These are phyloP conservation scores for Aspergillus taichungensis DNA, from an alignment of 495 filamentous ascomycete species.

Conservation along the genomic window DNA sequence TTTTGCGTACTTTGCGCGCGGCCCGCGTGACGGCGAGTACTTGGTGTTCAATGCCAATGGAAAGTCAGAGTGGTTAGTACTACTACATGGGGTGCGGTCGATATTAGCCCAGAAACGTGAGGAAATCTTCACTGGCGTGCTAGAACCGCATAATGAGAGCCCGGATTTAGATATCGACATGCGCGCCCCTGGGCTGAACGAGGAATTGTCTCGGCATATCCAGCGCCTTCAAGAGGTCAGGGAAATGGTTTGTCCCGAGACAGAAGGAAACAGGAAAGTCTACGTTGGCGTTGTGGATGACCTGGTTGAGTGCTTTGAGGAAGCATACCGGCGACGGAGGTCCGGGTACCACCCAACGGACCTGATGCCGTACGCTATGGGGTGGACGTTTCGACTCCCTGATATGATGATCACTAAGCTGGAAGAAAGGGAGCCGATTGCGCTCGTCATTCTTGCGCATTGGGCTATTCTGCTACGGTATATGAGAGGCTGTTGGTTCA, in stretches of 20 bases:
- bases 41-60: constrained; percentile 35
- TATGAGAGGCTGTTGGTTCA: constrained; percentile 30
- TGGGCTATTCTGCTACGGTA: constrained; percentile 32
- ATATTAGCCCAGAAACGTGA: constrained; percentile 17
- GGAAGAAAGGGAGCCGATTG: constrained; percentile 25
- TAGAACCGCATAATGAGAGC: constrained; percentile 7
- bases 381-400: constrained; percentile 29
- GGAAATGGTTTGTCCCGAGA: constrained; percentile 8
- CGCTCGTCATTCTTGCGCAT: constrained; percentile 31
- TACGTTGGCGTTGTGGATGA: constrained; percentile 9
- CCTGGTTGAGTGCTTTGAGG: constrained; percentile 12
- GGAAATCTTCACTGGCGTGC: constrained; percentile 23
- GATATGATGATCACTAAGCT: constrained; percentile 22
- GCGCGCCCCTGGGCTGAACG: constrained; percentile 6
- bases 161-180: neutral
- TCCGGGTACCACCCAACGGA: constrained; percentile 3
- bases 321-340: constrained; percentile 14
- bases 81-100: constrained; percentile 34
- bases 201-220: constrained; percentile 13
- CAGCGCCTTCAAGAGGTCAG: constrained; percentile 9
- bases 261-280: neutral
- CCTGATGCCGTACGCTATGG: constrained; percentile 23
- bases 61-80: constrained; percentile 34
- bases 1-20: constrained; percentile 39
- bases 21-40: constrained; percentile 29